Evolutionary conservation across 2,329 filamentous ascomycete species (phyloP).

Genomic region (Aspergillus spinulosporus): DNA sequence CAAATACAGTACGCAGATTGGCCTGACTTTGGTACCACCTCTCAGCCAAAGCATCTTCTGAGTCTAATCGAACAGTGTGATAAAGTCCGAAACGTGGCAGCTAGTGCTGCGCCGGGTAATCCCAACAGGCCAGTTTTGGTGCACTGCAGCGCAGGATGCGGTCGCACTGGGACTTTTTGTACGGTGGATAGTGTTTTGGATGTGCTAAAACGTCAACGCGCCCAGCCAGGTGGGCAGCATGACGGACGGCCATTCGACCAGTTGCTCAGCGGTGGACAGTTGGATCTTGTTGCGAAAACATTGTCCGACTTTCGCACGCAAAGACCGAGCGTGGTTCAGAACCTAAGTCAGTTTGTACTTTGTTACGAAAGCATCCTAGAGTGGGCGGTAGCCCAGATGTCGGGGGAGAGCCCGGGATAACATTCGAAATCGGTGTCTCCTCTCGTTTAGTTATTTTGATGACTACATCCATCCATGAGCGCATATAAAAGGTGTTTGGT

Average conservation of each 20-base stretch:
- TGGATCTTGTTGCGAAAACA: constrained; percentile 81
- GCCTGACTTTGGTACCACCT: constrained; percentile 94
- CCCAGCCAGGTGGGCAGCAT: constrained; percentile 13
- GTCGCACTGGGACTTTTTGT: constrained; percentile 93
- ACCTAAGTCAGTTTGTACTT: constrained; percentile 85
- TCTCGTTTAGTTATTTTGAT: constrained; percentile 1
- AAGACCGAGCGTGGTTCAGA: constrained; percentile 95
- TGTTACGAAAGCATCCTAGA: constrained; percentile 95
- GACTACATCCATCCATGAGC: constrained; percentile 8
- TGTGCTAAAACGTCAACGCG: constrained; percentile 85
- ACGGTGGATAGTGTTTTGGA: constrained; percentile 95
- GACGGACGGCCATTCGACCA: constrained; percentile 39
- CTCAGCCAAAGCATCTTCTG: constrained; percentile 82
- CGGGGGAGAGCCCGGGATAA: neutral
- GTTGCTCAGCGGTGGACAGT: constrained; percentile 69
- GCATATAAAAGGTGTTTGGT: constrained; percentile 19
- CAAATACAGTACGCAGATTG: constrained; percentile 94
- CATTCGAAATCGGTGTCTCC: neutral
- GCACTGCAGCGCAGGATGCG: constrained; percentile 94
- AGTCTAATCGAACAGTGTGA: constrained; percentile 88
- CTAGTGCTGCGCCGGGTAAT: constrained; percentile 26
- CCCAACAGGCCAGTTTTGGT: constrained; percentile 77
- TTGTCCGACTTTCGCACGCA: constrained; percentile 90
- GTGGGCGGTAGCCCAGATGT: constrained; percentile 62
- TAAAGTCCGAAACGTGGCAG: constrained; percentile 55